Base-by-base conservation (phyloP, 306 rosid species). In the Rosa chinensis region DNA sequence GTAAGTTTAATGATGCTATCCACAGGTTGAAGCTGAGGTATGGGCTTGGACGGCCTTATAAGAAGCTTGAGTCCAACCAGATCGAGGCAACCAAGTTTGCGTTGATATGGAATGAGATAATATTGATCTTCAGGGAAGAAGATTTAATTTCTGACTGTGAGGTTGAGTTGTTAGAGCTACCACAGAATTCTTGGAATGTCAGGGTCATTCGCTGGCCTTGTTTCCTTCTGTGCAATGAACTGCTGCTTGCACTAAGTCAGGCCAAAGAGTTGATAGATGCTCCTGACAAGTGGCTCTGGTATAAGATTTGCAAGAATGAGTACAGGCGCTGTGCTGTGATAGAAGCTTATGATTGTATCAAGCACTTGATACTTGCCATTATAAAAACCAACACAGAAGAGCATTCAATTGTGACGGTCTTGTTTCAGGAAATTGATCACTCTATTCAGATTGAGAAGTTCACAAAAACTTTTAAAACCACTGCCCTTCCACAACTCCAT, bases 131-230 rank as follows among this genome's bases (percentile, higher is more conserved):
- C 84, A 88, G 99, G 88, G 99, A 95, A 88, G 99, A 95, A 86
- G 99, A 95, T 84, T 89, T 95, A 17, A 83, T 95, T 80, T 95
- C 97, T 78, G 99, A 95, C 88, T 37, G 53, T 11, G 99, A 95
- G 88, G 77, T 89, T 50, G 99, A 95, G 89, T 86, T 95, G 80
- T 77, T 95, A 85, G 98, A 95, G 88, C 75, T 95, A 78, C 96
- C 98, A 16, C 94, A 78, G 77, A 89, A 90, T 84, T 89, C 99
- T 77, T 92, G 99, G 98, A 87, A 87, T 85, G 92, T 92, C 80
- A 85, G 91, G 86, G 99, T 94, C 64, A 87, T 94, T 76, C 97
- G 97, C 66, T 94, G 98, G 98, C 97, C 98, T 44, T 89, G 94
- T 80, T 92, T 94, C 76, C 97, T 94, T 79, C 92, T 94, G 82